Percentiles rank a stretch among this genome's conserved stretches.
These are phyloP conservation scores for Beta corolliflora DNA, from an alignment of 179 eudicot species.

Conservation along the genomic window DNA sequence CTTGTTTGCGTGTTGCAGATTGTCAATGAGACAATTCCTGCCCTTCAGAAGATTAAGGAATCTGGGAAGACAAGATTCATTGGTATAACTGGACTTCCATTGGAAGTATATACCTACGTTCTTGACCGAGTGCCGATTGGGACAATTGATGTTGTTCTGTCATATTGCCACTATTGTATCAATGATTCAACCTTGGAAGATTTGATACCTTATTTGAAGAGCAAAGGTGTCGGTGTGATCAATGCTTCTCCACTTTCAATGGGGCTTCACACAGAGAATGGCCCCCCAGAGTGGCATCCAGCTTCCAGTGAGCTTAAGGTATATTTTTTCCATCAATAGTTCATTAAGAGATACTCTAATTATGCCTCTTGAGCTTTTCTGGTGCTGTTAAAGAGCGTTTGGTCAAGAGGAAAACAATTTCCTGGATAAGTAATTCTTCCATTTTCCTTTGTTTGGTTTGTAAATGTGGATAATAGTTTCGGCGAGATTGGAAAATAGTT, in stretches of 20 bases:
- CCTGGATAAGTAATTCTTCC: not conserved
- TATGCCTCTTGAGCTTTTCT: not conserved
- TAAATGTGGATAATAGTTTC: no score
- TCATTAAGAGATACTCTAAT: not conserved
- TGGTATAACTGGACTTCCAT: slow-evolving; percentile 95
- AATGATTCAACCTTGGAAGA: slow-evolving; percentile 89
- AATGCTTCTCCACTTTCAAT: slow-evolving; percentile 94
- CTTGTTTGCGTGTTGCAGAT: slow-evolving; percentile 43
- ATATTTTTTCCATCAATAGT: not conserved
- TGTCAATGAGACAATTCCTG: slow-evolving; percentile 93
- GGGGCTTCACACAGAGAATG: slow-evolving; percentile 97
- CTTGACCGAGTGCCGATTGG: slow-evolving; percentile 92
- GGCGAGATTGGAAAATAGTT: no score
- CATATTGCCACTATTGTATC: slow-evolving; percentile 84
- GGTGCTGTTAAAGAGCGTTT: not conserved
- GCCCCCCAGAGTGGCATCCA: slow-evolving; percentile 99
- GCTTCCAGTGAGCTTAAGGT: slow-evolving; percentile 90
- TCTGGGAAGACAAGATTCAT: slow-evolving; percentile 85
- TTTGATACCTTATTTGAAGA: slow-evolving; percentile 80
- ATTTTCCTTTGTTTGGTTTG: not conserved
- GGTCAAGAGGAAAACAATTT: no score
- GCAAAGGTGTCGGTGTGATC: slow-evolving; percentile 92
- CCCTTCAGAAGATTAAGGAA: slow-evolving; percentile 83
- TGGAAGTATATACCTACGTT: slow-evolving; percentile 77
- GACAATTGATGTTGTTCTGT: slow-evolving; percentile 80